Conservation (phyloP, 108 stramenopile genomes). For the Cyclotella cryptica region DNA sequence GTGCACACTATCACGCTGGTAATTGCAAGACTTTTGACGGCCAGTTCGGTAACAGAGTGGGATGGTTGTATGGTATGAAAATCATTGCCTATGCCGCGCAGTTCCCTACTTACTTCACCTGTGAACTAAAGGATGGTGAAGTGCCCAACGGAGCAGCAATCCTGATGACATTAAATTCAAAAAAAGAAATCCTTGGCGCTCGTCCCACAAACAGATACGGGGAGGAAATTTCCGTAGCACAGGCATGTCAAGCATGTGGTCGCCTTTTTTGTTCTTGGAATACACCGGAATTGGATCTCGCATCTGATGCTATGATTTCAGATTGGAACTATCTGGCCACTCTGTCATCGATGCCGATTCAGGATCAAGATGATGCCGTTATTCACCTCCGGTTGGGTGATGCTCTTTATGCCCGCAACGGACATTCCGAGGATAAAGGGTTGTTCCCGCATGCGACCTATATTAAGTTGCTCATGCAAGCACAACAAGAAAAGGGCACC, state of each 20-base stretch:
- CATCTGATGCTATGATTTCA: slow-evolving; percentile 2
- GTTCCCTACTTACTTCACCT: not conserved
- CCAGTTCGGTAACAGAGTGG: not conserved
- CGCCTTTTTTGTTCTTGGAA: not conserved
- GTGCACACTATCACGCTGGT: not conserved
- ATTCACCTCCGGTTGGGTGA: slow-evolving; percentile 9
- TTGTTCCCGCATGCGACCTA: slow-evolving; percentile 1
- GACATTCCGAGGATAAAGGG: not conserved
- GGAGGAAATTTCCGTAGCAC: not conserved
- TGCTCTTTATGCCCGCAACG: not conserved
- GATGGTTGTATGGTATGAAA: slow-evolving; percentile 1
- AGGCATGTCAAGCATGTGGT: not conserved
- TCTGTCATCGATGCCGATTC: not conserved
- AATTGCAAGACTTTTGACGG: not conserved
- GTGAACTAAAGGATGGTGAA: not conserved
- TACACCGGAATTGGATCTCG: not conserved
- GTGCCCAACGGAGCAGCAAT: not conserved
- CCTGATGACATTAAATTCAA: not conserved
- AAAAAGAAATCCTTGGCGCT: not conserved
- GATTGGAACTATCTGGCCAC: not conserved
- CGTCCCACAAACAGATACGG: not conserved
- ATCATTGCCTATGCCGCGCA: slow-evolving; percentile 2
- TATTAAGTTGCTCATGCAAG: not conserved
- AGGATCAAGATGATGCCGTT: slow-evolving; percentile 4
- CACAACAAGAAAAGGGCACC: not conserved